Conservation (phyloP, 495 filamentous ascomycete species). For the Parathielavia appendiculata region DNA sequence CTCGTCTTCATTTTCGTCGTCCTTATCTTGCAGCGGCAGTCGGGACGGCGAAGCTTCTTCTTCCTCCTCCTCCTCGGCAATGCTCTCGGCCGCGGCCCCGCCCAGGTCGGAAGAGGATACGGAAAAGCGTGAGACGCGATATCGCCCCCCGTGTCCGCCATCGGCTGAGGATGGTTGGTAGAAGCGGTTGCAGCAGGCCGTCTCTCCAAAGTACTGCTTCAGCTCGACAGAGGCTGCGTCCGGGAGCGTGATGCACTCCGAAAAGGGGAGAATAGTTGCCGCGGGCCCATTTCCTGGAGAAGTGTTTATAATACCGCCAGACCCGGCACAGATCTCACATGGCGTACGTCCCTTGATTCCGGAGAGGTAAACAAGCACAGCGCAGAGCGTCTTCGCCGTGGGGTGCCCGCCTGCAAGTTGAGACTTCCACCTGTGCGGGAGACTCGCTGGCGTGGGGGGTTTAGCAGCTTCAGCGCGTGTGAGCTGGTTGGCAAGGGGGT, state of each 20-base stretch:
- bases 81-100: background rate
- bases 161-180: background rate
- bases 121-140: background rate
- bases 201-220: background rate
- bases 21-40: too few relatives aligned
- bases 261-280: background rate
- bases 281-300: background rate
- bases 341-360: background rate
- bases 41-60: background rate
- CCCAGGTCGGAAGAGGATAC: constrained; percentile 1
- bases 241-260: constrained; percentile 2
- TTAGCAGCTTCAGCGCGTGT: constrained; percentile 4
- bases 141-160: background rate
- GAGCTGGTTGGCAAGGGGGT: background rate
- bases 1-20: background rate
- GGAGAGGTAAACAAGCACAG: constrained; percentile 13
- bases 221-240: background rate
- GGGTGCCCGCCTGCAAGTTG: constrained; percentile 4
- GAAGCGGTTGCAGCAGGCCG: constrained; percentile 4
- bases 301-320: too few relatives aligned
- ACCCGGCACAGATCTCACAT: background rate
- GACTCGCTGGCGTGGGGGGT: background rate
- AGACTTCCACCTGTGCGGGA: constrained; percentile 12
- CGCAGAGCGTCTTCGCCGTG: constrained; percentile 1
- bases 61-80: background rate